Evolutionary conservation across 331 rosid genomes (phyloP).

Genomic region (Quercus phellos): DNA sequence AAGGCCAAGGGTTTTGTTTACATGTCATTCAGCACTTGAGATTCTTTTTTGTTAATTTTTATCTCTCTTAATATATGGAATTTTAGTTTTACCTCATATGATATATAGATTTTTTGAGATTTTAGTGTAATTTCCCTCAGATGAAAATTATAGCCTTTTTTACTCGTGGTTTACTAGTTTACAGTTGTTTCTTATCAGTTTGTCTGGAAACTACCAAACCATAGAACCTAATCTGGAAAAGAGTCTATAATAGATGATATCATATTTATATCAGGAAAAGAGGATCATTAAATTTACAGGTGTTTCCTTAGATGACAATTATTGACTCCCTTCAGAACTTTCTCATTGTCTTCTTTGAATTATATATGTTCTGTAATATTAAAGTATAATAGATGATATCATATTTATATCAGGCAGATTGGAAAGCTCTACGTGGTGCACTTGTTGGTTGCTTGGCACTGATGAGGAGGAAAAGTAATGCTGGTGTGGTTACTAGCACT

Average conservation of each 20-base stretch:
- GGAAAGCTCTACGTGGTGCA: constrained; percentile 95
- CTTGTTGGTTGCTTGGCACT: constrained; percentile 90
- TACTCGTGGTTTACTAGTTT: neutral
- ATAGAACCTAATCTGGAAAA: too few species aligned
- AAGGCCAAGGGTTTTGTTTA: neutral
- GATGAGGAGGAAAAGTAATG: constrained; percentile 57
- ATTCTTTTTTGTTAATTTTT: neutral
- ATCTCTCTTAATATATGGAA: neutral
- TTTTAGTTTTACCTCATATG: neutral
- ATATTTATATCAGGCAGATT: constrained; percentile 75
- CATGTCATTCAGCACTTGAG: neutral
- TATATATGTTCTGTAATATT: neutral
- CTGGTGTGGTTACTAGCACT: constrained; percentile 48
- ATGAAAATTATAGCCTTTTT: neutral
- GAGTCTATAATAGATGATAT: too few species aligned
- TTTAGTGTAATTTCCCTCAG: neutral
- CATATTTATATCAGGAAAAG: too few species aligned
- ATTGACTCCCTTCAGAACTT: neutral
- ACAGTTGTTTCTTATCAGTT: neutral
- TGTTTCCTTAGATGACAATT: too few species aligned
- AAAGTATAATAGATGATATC: constrained; percentile 9
- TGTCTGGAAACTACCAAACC: neutral
- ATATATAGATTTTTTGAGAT: neutral
- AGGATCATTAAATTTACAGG: too few species aligned
- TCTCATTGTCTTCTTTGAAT: neutral